Evolutionary conservation across 768 basidiomycete genomes (phyloP).

Genomic region (Ramaria sp.): DNA sequence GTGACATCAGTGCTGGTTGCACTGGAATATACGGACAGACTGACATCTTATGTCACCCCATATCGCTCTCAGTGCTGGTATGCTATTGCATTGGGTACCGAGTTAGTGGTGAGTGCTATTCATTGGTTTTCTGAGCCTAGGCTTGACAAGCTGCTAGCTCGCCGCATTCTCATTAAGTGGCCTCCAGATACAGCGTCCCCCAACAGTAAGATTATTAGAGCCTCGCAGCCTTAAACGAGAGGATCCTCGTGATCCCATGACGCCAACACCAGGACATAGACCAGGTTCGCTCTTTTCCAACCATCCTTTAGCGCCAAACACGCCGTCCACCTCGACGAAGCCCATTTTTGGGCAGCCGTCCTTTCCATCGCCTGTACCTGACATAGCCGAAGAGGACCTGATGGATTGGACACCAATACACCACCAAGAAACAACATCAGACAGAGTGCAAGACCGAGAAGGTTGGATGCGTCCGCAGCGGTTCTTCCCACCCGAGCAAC

Average conservation of each 20-base stretch:
- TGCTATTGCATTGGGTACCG: constrained; percentile 32
- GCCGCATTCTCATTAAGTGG: constrained; percentile 39
- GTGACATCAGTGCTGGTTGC: constrained; percentile 35
- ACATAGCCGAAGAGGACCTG: constrained; percentile 27
- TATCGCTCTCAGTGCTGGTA: constrained; percentile 35
- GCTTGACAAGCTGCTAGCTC: constrained; percentile 28
- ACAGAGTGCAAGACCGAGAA: constrained; percentile 27
- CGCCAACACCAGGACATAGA: constrained; percentile 23
- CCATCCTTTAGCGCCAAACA: constrained; percentile 34
- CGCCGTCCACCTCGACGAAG: constrained; percentile 18
- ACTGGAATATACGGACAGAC: not conserved
- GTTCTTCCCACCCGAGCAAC: constrained; percentile 70
- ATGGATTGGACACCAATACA: constrained; percentile 67
- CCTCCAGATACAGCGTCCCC: constrained; percentile 57
- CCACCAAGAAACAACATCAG: constrained; percentile 11
- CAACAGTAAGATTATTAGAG: constrained; percentile 61
- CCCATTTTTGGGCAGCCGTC: constrained; percentile 70
- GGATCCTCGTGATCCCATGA: not conserved
- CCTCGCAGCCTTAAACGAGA: constrained; percentile 25
- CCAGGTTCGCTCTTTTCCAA: constrained; percentile 57
- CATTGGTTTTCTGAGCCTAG: not conserved
- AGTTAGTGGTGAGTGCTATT: constrained; percentile 41
- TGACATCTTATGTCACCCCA: constrained; percentile 27
- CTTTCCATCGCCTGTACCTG: constrained; percentile 19
- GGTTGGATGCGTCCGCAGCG: constrained; percentile 57